Conservation (phyloP, 768 basidiomycete species). For the Russula compacta region DNA sequence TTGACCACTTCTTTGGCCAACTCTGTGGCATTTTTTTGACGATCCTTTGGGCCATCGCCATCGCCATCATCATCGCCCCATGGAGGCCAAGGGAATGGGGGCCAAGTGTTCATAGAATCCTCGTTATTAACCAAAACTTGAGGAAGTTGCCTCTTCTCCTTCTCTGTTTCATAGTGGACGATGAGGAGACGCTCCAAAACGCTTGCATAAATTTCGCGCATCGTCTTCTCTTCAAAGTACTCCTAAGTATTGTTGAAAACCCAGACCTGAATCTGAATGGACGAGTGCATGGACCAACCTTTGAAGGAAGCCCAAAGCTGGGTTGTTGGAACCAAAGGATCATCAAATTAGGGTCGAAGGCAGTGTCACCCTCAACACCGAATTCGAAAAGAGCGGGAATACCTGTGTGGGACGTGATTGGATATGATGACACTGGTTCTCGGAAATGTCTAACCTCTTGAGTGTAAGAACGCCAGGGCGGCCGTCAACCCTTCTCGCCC, state of each 20-base stretch:
- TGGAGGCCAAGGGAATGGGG: slow-evolving; percentile 81
- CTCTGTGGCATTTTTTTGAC: slow-evolving; percentile 45
- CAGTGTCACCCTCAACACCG: slow-evolving; percentile 80
- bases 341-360: slow-evolving; percentile 79
- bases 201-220: slow-evolving; percentile 58
- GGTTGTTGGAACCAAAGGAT: slow-evolving; percentile 80
- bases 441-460: slow-evolving; percentile 45
- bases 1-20: slow-evolving; percentile 63
- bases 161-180: slow-evolving; percentile 42
- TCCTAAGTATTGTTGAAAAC: slow-evolving; percentile 39
- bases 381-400: slow-evolving; percentile 74
- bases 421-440: background rate
- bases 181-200: slow-evolving; percentile 62
- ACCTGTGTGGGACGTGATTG: slow-evolving; percentile 34
- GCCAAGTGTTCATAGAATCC: slow-evolving; percentile 47
- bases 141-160: slow-evolving; percentile 18
- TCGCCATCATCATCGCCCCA: slow-evolving; percentile 59
- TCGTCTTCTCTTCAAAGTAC: slow-evolving; percentile 74
- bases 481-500: slow-evolving; percentile 60
- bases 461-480: slow-evolving; percentile 78
- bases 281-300: slow-evolving; percentile 37
- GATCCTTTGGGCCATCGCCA: slow-evolving; percentile 37
- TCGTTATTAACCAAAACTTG: slow-evolving; percentile 25
- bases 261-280: background rate
- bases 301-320: slow-evolving; percentile 74